A percentile compares a stretch with the other conserved stretches of the same genome.
These are phyloP conservation scores for Bruguiera hainesii DNA, from an alignment of 441 rosid genomes.

Conservation along the genomic window DNA sequence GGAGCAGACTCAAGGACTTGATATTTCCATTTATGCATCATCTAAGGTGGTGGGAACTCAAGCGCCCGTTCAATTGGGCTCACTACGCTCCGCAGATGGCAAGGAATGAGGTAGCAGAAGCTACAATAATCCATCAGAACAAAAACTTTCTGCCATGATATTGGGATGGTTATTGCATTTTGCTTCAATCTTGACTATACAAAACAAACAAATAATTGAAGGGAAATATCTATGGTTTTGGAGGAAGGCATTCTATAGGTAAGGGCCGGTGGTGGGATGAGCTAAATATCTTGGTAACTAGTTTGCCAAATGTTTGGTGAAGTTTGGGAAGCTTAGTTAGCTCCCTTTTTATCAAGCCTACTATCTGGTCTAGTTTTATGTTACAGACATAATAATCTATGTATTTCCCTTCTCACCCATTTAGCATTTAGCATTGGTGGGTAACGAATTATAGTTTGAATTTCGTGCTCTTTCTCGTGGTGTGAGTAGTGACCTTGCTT, in stretches of 20 bases:
- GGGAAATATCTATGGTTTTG: conserved; percentile 9
- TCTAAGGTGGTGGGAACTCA: conserved; percentile 98
- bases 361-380: neutral
- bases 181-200: no score
- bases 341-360: neutral
- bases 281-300: neutral
- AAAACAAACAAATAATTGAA: no score
- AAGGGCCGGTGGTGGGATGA: neutral
- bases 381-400: neutral
- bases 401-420: neutral
- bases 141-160: conserved; percentile 9
- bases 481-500: no score
- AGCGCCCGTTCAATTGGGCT: conserved; percentile 93
- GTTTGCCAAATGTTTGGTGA: neutral
- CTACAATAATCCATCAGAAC: neutral
- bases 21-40: conserved; percentile 70
- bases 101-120: conserved; percentile 55
- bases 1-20: conserved; percentile 77
- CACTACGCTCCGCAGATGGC: conserved; percentile 89
- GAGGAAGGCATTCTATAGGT: conserved; percentile 6
- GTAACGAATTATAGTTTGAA: neutral
- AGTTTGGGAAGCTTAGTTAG: neutral
- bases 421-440: neutral
- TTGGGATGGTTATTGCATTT: conserved; percentile 4
- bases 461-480: no score